Conservation (phyloP, 768 basidiomycete species). For the Trametes punicea region DNA sequence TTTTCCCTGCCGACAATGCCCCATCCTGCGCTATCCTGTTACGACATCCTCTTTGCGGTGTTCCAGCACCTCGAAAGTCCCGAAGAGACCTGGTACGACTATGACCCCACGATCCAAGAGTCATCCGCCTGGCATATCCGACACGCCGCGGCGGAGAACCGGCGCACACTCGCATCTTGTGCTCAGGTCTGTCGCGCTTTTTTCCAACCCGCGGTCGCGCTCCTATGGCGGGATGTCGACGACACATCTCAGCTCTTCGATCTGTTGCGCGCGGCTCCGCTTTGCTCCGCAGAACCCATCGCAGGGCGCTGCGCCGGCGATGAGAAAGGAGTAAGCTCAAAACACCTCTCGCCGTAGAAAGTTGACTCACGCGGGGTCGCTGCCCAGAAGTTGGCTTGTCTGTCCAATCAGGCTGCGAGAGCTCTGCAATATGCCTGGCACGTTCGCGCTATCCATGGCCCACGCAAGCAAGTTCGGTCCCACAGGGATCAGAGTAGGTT, state of each 20-base stretch:
- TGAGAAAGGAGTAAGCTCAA: background rate
- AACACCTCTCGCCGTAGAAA: too few species aligned
- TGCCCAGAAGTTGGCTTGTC: background rate
- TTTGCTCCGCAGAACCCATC: background rate
- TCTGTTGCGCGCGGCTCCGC: background rate
- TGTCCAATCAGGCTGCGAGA: background rate
- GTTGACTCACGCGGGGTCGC: background rate
- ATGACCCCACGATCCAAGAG: slow-evolving; percentile 3
- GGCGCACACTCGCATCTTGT: slow-evolving; percentile 6
- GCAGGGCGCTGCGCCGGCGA: background rate
- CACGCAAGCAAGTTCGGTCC: background rate
- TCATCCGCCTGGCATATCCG: slow-evolving; percentile 2
- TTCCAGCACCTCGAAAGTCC: slow-evolving; percentile 5
- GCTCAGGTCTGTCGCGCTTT: slow-evolving; percentile 10
- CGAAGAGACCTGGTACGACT: slow-evolving; percentile 12
- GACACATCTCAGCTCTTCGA: background rate
- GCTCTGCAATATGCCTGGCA: slow-evolving; percentile 2
- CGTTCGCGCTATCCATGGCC: slow-evolving; percentile 6
- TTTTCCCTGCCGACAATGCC: background rate
- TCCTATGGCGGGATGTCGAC: slow-evolving; percentile 14
- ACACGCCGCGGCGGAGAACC: background rate
- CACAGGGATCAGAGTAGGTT: background rate
- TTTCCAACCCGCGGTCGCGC: slow-evolving; percentile 8
- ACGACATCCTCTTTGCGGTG: slow-evolving; percentile 10
- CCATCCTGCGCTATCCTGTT: background rate